phyloP scores from a whole-genome alignment of 1,284 basidiomycete genomes.

The Gymnopus androsaceus region DNA sequence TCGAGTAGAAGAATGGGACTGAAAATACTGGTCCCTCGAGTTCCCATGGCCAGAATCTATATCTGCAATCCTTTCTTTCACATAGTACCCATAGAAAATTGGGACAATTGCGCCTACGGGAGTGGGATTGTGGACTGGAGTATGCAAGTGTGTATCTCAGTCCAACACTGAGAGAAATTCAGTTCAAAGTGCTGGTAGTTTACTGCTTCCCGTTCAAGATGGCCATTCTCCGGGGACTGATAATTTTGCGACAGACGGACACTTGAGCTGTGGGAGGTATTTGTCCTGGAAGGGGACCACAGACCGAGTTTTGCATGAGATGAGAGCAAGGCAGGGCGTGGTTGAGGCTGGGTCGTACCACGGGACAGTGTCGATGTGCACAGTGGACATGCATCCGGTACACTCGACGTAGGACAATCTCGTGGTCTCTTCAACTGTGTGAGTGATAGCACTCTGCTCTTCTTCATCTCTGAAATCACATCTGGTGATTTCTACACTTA shows the following conservation, averaged over 20 bases:
- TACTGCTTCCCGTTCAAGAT: slow-evolving; percentile 39
- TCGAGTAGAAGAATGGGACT: slow-evolving; percentile 54
- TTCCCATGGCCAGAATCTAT: too few relatives aligned
- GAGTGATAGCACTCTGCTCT: neutral
- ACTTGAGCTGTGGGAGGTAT: slow-evolving; percentile 34
- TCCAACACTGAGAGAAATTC: slow-evolving; percentile 50
- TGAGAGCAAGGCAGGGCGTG: slow-evolving; percentile 1
- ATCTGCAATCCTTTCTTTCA: slow-evolving; percentile 24
- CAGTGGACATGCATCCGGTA: neutral
- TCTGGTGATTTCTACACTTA: neutral
- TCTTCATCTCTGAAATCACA: neutral
- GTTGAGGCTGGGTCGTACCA: slow-evolving; percentile 8
- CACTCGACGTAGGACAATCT: neutral
- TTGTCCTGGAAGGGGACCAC: neutral
- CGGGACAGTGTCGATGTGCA: slow-evolving; percentile 6
- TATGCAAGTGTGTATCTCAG: slow-evolving; percentile 44
- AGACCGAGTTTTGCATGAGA: neutral
- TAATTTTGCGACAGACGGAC: slow-evolving; percentile 33
- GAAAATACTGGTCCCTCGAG: too few relatives aligned
- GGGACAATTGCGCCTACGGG: slow-evolving; percentile 50
- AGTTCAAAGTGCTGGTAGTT: slow-evolving; percentile 46
- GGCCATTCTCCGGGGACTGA: slow-evolving; percentile 29
- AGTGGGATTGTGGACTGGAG: slow-evolving; percentile 43
- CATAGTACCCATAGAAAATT: slow-evolving; percentile 57
- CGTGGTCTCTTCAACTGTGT: neutral